These are phyloP conservation scores for Scleroderma citrinum DNA, from an alignment of 768 basidiomycete species.

Conservation along the genomic window DNA sequence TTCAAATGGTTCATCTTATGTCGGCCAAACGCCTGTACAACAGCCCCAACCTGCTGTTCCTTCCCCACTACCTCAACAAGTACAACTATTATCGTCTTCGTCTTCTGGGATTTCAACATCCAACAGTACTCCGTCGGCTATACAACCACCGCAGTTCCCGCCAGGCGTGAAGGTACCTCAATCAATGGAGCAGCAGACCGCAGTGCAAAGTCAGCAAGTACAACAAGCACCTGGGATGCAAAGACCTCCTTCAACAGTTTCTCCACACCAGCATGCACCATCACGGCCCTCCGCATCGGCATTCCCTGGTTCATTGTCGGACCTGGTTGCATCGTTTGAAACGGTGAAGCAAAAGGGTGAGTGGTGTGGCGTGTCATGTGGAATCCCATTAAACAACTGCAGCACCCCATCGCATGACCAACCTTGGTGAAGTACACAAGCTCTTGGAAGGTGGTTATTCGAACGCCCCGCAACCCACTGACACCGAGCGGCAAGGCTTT, in stretches of 20 bases:
- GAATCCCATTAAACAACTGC: constrained; percentile 2
- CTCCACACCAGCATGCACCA: constrained; percentile 35
- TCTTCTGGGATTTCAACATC: constrained; percentile 19
- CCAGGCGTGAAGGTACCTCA: constrained; percentile 60
- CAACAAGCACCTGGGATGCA: constrained; percentile 38
- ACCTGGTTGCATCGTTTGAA: constrained; percentile 92
- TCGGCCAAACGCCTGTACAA: constrained; percentile 21
- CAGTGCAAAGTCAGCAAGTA: constrained; percentile 19
- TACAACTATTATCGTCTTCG: constrained; percentile 31
- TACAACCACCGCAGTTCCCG: constrained; percentile 50
- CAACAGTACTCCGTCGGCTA: constrained; percentile 14
- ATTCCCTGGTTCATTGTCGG: constrained; percentile 83
- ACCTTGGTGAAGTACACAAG: constrained; percentile 87
- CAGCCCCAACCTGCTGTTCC: constrained; percentile 34
- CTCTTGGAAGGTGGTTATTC: constrained; percentile 89
- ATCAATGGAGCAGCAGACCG: constrained; percentile 34
- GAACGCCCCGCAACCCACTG: constrained; percentile 85
- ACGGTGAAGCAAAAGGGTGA: constrained; percentile 93
- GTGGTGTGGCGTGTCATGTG: constrained; percentile 10
- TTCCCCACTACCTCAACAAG: constrained; percentile 47
- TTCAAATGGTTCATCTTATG: constrained; percentile 28
- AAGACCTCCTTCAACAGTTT: constrained; percentile 48
- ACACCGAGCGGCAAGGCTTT: constrained; percentile 84
- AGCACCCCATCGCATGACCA: constrained; percentile 80
- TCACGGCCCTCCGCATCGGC: constrained; percentile 40